Evolutionary conservation across 1,284 basidiomycete genomes (phyloP), one percentile per base, ranked within the genome.

Genomic region (Leccinum pallidistipes): DNA sequence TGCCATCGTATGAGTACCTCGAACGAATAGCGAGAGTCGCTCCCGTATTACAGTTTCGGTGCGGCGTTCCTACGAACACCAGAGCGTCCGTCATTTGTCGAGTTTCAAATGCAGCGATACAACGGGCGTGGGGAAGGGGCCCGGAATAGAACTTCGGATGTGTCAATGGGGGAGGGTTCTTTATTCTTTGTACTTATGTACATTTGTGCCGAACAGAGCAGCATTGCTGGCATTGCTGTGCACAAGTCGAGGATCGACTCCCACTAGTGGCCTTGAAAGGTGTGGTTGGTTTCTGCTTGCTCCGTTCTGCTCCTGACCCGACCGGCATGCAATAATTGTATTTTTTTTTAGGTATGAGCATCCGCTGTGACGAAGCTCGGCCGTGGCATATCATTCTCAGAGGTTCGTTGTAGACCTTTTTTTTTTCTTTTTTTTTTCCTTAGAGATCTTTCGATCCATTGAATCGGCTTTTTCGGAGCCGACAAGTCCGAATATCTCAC

Each of bases 341-440:
- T 27, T 27, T 27, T 27, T 27, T 27, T 27, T 24, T 24, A 27
- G 27, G 27, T 27, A 27, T 27, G 27, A 27, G 27, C 27, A 27
- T 27, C 27, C 27, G 27, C 27, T 27, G 27, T 27, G 27, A 27
- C 27, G 27, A 27, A 27, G 27, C 27, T 27, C 27, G 27, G 27
- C 27, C 27, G 5, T 27, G 27, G 27, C 27, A 77, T 80, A 98
- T 98, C 79, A 98, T 98, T 9, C 84, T 98, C 61, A 83, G 97
- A 85, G 94, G 94, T 94, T 62, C 64, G 82, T 75, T 38, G 18
- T 55, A 59, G 45, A 0, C 43, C 16, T 18, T 61, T 45, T 16
- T 43, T 7, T 5, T 21, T 43, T 5, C n/a, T 10, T 18, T 5
- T 43, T 18, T 40, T 10, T 8, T 3, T 27, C n/a, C 4, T 43